Base-by-base conservation (phyloP, 768 basidiomycete species). In the Russula emetica region DNA sequence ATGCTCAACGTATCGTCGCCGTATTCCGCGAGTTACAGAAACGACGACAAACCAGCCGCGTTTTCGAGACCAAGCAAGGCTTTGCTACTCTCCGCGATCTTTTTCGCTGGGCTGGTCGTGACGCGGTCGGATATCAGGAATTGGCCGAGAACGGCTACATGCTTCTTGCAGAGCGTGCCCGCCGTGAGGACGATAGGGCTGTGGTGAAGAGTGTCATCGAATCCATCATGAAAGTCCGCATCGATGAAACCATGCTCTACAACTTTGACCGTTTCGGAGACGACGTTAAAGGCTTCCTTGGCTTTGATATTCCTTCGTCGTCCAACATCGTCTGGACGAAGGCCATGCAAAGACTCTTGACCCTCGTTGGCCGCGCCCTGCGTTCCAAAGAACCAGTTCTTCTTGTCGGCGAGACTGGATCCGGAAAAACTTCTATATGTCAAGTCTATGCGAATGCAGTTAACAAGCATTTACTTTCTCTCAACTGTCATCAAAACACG, bases 401-500 rank as follows among this genome's bases (percentile, higher is more conserved):
- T 22, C 82, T 99, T 32, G 96, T 99, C 13, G 97, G 97, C 0
- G 96, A 98, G 74, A 98, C 97, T 0, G 97, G 97, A 16, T 91
- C 90, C 4, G 97, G 97, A 18, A 99, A 99, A 76, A 99, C 97
- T 0, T 97, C 96, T 1, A 88, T 98, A 45, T 98, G 96, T 71
- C 93, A 98, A 71, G 77, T 94, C 5, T 88, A 89, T 67, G 90
- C 97, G 0, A 81, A 86, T 50, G 84, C 85, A 1, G 75, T 82
- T 26, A 74, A 75, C 28, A 85, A 84, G 70, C 76, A 73, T 40
- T 78, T 99, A 30, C 78, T 87, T 68, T 79, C 85, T 5, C 82
- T 99, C 67, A 98, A 92, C 69, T 98, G 97, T 70, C 97, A 99
- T 72, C 94, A 97, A 74, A 98, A 97, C 71, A 98, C 95, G 30